Evolutionary conservation across 345 rosid genomes (phyloP).

Genomic region (Iberis pinnata): DNA sequence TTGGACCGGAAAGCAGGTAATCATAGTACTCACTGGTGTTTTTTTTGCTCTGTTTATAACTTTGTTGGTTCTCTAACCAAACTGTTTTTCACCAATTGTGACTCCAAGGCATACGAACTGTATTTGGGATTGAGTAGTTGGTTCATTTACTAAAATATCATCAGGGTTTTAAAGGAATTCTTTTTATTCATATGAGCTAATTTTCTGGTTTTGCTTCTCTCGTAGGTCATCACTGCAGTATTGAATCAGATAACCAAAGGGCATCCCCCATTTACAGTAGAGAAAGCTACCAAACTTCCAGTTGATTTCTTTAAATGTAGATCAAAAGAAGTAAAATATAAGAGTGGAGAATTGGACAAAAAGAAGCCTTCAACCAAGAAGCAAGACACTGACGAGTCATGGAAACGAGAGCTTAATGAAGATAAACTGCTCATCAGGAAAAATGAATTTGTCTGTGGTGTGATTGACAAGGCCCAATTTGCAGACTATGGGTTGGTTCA

Average conservation of each 20-base stretch:
- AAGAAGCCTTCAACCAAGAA: constrained; percentile 16
- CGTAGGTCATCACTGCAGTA: constrained; percentile 64
- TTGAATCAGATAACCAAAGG: constrained; percentile 67
- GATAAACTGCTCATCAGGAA: constrained; percentile 58
- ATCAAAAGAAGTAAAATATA: constrained; percentile 24
- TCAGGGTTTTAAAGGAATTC: background rate
- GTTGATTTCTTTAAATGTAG: constrained; percentile 59
- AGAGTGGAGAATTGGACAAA: constrained; percentile 3
- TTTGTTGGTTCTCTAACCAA: constrained; percentile 6
- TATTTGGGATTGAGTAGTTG: constrained; percentile 4
- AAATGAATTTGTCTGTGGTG: constrained; percentile 74
- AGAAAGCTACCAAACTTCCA: constrained; percentile 68
- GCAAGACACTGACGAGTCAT: constrained; percentile 22
- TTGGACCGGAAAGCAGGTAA: constrained; percentile 99
- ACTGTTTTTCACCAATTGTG: constrained; percentile 4
- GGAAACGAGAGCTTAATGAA: constrained; percentile 45
- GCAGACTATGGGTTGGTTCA: constrained; percentile 93
- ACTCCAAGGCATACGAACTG: constrained; percentile 4
- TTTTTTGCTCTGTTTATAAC: background rate
- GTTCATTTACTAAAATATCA: constrained; percentile 6
- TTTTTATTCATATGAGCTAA: constrained; percentile 11
- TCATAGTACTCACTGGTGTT: constrained; percentile 2
- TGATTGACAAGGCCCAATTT: constrained; percentile 97
- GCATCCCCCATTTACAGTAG: constrained; percentile 68
- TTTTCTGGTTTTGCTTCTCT: constrained; percentile 13